Evolutionary conservation across 2,329 filamentous ascomycete genomes (phyloP).

Genomic region (Thielaviopsis populi): DNA sequence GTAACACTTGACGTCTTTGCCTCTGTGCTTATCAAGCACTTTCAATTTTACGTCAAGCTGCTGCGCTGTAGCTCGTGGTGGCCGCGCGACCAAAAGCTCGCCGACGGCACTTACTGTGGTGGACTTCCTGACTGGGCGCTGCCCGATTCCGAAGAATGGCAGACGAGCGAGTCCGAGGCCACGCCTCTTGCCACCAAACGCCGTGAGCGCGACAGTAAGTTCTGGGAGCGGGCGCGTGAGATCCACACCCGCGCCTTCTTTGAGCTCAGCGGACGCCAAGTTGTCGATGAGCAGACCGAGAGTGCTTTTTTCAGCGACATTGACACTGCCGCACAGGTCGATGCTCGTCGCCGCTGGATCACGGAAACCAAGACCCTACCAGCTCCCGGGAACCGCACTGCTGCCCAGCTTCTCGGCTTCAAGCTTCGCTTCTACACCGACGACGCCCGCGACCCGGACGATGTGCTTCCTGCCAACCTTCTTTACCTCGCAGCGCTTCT

Average conservation of each 20-base stretch:
- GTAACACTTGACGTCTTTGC: slow-evolving; percentile 92
- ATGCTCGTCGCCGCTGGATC: slow-evolving; percentile 58
- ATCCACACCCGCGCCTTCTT: slow-evolving; percentile 75
- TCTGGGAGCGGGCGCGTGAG: slow-evolving; percentile 69
- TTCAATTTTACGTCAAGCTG: slow-evolving; percentile 87
- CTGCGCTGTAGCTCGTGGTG: slow-evolving; percentile 91
- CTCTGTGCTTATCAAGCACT: slow-evolving; percentile 81
- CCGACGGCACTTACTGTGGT: slow-evolving; percentile 31
- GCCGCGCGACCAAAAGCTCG: slow-evolving; percentile 48
- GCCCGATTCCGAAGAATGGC: slow-evolving; percentile 51
- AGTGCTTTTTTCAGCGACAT: slow-evolving; percentile 36
- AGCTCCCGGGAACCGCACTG: slow-evolving; percentile 73
- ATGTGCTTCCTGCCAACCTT: slow-evolving; percentile 77
- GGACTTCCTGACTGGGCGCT: slow-evolving; percentile 77
- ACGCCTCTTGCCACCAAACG: slow-evolving; percentile 40
- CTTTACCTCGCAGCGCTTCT: slow-evolving; percentile 83
- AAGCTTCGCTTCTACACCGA: slow-evolving; percentile 93
- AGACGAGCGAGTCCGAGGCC: slow-evolving; percentile 54
- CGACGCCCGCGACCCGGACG: slow-evolving; percentile 54
- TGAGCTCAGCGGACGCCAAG: slow-evolving; percentile 61
- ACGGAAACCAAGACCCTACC: slow-evolving; percentile 65
- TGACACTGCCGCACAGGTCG: slow-evolving; percentile 33
- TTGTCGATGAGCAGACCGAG: slow-evolving; percentile 27
- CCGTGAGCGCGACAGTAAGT: slow-evolving; percentile 51
- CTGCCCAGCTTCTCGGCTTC: slow-evolving; percentile 89